phyloP scores from a whole-genome alignment of 169 alveolate genomes.

The Plasmodium adleri region DNA sequence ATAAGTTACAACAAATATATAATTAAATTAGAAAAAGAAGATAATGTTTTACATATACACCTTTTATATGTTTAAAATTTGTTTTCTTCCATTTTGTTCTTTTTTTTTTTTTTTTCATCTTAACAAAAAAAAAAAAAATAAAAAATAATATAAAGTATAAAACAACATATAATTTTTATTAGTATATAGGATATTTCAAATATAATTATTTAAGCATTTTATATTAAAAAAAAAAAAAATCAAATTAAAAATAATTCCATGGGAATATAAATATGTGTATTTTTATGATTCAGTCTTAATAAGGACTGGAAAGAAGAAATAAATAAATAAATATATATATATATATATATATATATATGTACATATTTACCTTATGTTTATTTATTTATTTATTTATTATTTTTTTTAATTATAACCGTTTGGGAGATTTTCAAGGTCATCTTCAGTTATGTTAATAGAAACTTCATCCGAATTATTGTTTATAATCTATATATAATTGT shows the following conservation, averaged over 20 bases:
- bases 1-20: too few species aligned
- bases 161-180: too few species aligned
- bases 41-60: too few species aligned
- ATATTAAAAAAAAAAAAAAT: constrained; percentile 4
- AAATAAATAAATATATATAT: not conserved
- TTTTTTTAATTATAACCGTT: constrained; percentile 21
- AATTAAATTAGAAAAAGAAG: too few species aligned
- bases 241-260: not conserved
- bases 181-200: not conserved
- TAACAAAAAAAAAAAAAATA: too few species aligned
- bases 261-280: not conserved
- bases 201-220: not conserved
- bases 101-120: too few species aligned
- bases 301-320: constrained; percentile 20
- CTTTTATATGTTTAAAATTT: too few species aligned
- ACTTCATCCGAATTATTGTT: constrained; percentile 63
- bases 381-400: constrained; percentile 3
- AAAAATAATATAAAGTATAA: too few species aligned
- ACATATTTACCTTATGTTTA: not conserved
- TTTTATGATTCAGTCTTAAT: constrained; percentile 52
- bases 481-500: constrained; percentile 13
- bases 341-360: not conserved
- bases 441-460: constrained; percentile 55
- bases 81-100: too few species aligned
- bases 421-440: constrained; percentile 53